Conservation (phyloP, 83 land plant genomes). For the Picea engelmannii region DNA sequence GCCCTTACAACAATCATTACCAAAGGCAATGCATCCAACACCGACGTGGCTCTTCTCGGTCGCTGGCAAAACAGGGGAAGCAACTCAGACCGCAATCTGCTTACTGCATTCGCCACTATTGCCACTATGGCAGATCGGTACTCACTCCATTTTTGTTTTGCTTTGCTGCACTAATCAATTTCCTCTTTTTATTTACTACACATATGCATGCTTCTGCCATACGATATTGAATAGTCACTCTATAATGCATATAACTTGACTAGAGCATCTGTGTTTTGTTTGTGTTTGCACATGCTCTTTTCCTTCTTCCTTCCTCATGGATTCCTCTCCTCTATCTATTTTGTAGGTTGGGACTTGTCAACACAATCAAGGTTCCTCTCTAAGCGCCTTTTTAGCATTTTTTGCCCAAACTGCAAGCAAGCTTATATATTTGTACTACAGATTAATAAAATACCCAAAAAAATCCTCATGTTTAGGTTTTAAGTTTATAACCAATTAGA, state of each 20-base stretch:
- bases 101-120: constrained; percentile 33
- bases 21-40: constrained; percentile 26
- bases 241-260: too few relatives aligned
- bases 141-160: too few relatives aligned
- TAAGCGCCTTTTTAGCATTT: neutral
- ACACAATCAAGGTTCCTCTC: constrained; percentile 22
- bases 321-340: neutral
- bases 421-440: too few relatives aligned
- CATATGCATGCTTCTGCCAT: too few relatives aligned
- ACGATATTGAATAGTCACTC: too few relatives aligned
- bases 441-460: too few relatives aligned
- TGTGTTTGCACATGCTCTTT: too few relatives aligned
- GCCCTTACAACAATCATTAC: constrained; percentile 35
- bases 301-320: neutral
- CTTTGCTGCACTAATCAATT: neutral
- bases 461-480: too few relatives aligned
- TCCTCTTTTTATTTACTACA: neutral
- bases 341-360: constrained; percentile 29
- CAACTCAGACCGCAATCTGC: constrained; percentile 36
- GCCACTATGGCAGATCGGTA: constrained; percentile 48
- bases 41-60: constrained; percentile 29
- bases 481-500: too few relatives aligned
- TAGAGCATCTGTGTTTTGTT: neutral
- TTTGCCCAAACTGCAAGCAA: neutral
- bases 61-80: constrained; percentile 35